Percentiles rank a stretch among this genome's conserved stretches.
These are phyloP conservation scores for Carex sylvatica DNA, from an alignment of 202 grass and related monocot species.

Conservation along the genomic window DNA sequence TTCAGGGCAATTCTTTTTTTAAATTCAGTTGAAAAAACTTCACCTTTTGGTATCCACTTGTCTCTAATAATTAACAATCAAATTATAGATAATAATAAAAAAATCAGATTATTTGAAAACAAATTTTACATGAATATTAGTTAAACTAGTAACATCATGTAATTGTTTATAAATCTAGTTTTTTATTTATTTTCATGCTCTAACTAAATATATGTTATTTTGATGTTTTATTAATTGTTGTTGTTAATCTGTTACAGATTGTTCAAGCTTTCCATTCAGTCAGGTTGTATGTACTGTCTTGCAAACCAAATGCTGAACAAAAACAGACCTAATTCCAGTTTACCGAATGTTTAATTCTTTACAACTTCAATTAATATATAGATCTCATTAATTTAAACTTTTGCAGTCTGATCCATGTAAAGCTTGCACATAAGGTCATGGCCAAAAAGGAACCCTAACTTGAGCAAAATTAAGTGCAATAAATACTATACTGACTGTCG, in stretches of 20 bases:
- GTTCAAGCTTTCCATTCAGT: background rate
- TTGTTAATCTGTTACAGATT: background rate
- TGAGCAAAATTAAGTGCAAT: background rate
- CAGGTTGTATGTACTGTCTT: background rate
- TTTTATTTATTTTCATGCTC: too few species aligned
- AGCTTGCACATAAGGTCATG: background rate
- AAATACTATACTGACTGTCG: constrained; percentile 21
- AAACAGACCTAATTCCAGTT: background rate
- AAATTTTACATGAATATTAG: too few species aligned
- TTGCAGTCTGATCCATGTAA: background rate
- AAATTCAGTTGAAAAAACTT: background rate
- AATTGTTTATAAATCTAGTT: too few species aligned
- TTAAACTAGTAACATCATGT: too few species aligned
- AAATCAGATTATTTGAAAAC: background rate
- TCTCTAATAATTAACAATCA: background rate
- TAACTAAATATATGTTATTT: too few species aligned
- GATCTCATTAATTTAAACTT: background rate
- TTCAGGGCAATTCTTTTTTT: background rate
- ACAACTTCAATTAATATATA: background rate
- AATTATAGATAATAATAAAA: background rate
- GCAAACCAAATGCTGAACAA: background rate
- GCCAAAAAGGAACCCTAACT: background rate
- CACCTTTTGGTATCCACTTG: background rate
- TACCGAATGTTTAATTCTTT: background rate
- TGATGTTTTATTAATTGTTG: background rate